Conservation (phyloP, 495 filamentous ascomycete species). For the Jackrogersella minutella region DNA sequence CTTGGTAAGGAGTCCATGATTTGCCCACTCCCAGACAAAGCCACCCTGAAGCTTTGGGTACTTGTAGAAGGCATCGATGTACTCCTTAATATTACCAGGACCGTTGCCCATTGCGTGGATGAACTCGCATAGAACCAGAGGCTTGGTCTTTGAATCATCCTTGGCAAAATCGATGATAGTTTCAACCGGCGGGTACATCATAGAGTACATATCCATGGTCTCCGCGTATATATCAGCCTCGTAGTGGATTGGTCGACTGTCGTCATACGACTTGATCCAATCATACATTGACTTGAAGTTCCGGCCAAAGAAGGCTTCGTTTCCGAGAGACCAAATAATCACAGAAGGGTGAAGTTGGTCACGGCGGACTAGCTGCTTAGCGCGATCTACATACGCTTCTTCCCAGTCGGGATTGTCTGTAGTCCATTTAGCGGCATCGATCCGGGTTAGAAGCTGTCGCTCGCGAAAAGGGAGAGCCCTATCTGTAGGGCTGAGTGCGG, state of each 20-base stretch:
- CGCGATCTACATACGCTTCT: slow-evolving; percentile 71
- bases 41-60: slow-evolving; percentile 70
- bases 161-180: slow-evolving; percentile 57
- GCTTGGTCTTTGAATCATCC: slow-evolving; percentile 58
- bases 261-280: slow-evolving; percentile 64
- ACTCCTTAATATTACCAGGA: slow-evolving; percentile 71
- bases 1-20: slow-evolving; percentile 68
- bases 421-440: slow-evolving; percentile 62
- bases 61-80: slow-evolving; percentile 65
- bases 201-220: slow-evolving; percentile 69
- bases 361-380: slow-evolving; percentile 66
- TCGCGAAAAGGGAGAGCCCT: slow-evolving; percentile 40
- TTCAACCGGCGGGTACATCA: slow-evolving; percentile 69
- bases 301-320: slow-evolving; percentile 72
- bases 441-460: slow-evolving; percentile 62
- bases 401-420: slow-evolving; percentile 71
- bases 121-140: slow-evolving; percentile 73
- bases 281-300: slow-evolving; percentile 72
- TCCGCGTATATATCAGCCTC: slow-evolving; percentile 67
- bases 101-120: slow-evolving; percentile 79
- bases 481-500: slow-evolving; percentile 39
- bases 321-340: slow-evolving; percentile 76
- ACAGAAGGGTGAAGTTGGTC: slow-evolving; percentile 72
- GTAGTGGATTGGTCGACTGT: slow-evolving; percentile 69
- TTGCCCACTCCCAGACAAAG: slow-evolving; percentile 79